phyloP scores from a whole-genome alignment of 129 eudicot genomes.

The Pittosporum tobira region DNA sequence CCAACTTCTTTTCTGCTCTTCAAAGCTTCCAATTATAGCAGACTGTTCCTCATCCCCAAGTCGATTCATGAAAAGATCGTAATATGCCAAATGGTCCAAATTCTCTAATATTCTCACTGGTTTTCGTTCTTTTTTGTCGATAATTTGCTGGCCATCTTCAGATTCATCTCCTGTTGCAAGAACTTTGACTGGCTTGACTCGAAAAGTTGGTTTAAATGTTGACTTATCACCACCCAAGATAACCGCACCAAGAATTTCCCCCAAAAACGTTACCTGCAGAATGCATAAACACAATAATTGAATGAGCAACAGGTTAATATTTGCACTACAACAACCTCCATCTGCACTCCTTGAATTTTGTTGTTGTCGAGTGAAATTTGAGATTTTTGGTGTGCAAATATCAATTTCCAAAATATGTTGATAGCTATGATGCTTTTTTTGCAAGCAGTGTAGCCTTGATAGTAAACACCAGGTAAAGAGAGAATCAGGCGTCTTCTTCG shows the following conservation, averaged over 20 bases:
- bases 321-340: too few species aligned
- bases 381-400: too few species aligned
- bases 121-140: conserved; percentile 31
- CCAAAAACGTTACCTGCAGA: conserved; percentile 65
- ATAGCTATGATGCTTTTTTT: conserved; percentile 37
- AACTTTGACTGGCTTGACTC: conserved; percentile 28
- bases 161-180: conserved; percentile 45
- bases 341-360: too few species aligned
- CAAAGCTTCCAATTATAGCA: conserved; percentile 69
- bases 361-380: too few species aligned
- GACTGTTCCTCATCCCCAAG: conserved; percentile 55
- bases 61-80: conserved; percentile 34
- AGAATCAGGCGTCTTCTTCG: conserved; percentile 48
- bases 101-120: conserved; percentile 38
- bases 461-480: conserved; percentile 37
- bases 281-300: too few species aligned
- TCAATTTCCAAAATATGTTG: too few species aligned
- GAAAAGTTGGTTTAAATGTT: conserved; percentile 27
- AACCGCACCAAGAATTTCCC: conserved; percentile 77
- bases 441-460: conserved; percentile 36
- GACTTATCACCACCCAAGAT: conserved; percentile 35
- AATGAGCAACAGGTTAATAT: too few species aligned
- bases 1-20: conserved; percentile 56
- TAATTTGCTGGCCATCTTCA: conserved; percentile 46
- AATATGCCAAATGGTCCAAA: conserved; percentile 35